Percentiles rank a stretch among this genome's conserved stretches.
These are phyloP conservation scores for Rhododendron mucronatum DNA, from an alignment of 148 eudicot genomes.

Conservation along the genomic window DNA sequence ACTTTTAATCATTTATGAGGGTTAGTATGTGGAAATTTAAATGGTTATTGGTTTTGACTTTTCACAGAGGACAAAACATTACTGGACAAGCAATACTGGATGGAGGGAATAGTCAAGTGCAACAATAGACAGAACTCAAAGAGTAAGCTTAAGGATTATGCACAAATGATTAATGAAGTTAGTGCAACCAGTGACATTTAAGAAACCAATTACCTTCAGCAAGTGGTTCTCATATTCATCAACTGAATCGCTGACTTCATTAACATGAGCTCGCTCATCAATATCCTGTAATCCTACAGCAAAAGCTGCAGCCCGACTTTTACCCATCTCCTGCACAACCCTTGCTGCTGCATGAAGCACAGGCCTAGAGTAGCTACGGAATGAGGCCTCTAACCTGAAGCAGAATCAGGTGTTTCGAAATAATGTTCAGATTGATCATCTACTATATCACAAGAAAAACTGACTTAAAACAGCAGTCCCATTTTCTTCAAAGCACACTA, in stretches of 20 bases:
- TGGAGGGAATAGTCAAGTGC: neutral
- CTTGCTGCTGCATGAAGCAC: constrained; percentile 94
- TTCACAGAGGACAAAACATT: neutral
- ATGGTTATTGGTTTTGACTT: neutral
- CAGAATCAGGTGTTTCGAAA: constrained; percentile 11
- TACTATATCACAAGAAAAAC: neutral
- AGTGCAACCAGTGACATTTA: neutral
- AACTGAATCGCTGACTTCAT: constrained; percentile 52
- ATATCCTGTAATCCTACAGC: constrained; percentile 84
- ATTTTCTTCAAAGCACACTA: neutral
- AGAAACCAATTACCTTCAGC: constrained; percentile 54
- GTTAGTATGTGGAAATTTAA: neutral
- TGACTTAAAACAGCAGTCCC: neutral
- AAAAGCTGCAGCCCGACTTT: constrained; percentile 99
- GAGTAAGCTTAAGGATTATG: neutral
- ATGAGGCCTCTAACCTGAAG: constrained; percentile 87
- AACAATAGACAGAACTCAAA: neutral
- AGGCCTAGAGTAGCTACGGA: constrained; percentile 92
- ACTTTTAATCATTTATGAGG: neutral
- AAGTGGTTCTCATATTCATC: constrained; percentile 74
- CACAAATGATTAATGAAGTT: neutral
- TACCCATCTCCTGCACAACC: constrained; percentile 99
- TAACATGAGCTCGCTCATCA: constrained; percentile 86
- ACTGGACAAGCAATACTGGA: neutral
- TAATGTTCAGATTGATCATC: neutral